phyloP scores from a whole-genome alignment of 1,284 basidiomycete species.

The Naganishia liquefaciens region DNA sequence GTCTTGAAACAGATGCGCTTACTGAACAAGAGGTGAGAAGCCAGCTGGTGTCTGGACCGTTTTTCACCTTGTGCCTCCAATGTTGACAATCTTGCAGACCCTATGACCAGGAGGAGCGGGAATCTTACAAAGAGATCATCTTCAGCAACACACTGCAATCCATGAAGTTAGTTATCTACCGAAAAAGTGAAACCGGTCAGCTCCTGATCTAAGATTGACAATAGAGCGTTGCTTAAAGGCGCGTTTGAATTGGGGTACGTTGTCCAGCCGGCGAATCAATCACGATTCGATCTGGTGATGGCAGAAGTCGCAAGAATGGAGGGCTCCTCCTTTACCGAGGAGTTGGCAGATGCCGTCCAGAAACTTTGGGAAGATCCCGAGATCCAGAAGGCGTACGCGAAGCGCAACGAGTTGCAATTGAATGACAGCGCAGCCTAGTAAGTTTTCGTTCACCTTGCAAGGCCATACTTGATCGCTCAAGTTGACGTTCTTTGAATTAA shows the following conservation, averaged over 20 bases:
- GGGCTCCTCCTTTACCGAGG: constrained; percentile 71
- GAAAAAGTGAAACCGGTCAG: constrained; percentile 24
- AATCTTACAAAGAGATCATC: constrained; percentile 96
- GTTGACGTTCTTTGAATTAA: constrained; percentile 35
- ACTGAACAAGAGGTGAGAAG: constrained; percentile 66
- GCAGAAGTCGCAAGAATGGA: constrained; percentile 83
- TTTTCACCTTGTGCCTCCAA: not conserved
- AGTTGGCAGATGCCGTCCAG: constrained; percentile 77
- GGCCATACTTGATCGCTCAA: not conserved
- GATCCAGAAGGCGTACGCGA: constrained; percentile 78
- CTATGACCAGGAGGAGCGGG: constrained; percentile 87
- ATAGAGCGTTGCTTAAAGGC: constrained; percentile 83
- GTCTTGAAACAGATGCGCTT: constrained; percentile 96
- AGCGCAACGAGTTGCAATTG: constrained; percentile 90
- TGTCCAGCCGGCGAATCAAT: constrained; percentile 69
- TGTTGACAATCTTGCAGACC: constrained; percentile 53
- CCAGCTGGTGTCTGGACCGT: not conserved
- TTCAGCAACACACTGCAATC: constrained; percentile 95
- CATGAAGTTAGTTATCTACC: constrained; percentile 62
- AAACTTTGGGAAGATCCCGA: constrained; percentile 86
- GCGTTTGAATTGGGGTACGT: constrained; percentile 72
- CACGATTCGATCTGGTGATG: constrained; percentile 74
- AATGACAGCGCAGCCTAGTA: constrained; percentile 91
- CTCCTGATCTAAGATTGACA: constrained; percentile 27
- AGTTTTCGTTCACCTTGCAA: constrained; percentile 38